Evolutionary conservation across 371 early-diverging fungal species (phyloP), one percentile per base, ranked within the genome.

Genomic region (Haplosporangium sp.): DNA sequence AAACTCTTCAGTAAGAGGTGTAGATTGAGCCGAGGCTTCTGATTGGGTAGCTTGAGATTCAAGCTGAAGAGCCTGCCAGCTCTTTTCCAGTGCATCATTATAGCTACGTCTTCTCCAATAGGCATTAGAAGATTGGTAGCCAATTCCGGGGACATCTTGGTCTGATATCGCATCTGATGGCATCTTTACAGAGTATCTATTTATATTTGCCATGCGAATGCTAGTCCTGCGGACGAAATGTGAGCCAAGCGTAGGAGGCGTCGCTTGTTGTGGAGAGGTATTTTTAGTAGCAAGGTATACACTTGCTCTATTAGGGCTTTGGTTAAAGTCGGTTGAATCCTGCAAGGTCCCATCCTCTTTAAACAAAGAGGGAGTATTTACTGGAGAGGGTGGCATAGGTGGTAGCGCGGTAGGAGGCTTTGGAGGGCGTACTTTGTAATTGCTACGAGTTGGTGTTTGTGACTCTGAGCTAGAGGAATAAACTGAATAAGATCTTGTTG

Each of bases 101-200:
- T 65, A 75, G 53, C 82, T 81, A 11, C 69, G 44, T 4, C 82
- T 65, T 38, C 82, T 64, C 82, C 82, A 81, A 44, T 72, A 81
- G 4, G 56, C 38, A n/a, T 55, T 19, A 0, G 50, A 50, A 11
- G 72, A 40, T 15, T 34, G 57, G 20, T 17, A 67, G 27, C 55
- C 11, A n/a, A 34, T 35, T 45, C 4, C 39, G 3, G 57, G 60
- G 19, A 40, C 52, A n/a, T 11, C 37, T 37, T 65, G 42, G 7
- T 65, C 62, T 10, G 61, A 37, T 1, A 75, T n/a, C 7, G 69
- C 67, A n/a, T 75, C 82, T 9, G 72, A 55, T 2, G 82, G 82
- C 82, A 81, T 81, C 57, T 64, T 63, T 62, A 81, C 62, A 9
- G 82, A 81, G 27, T 81, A 81, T n/a, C 82, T 61, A 34, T 72